phyloP scores from a whole-genome alignment of 306 rosid genomes.

The Pterocarpus santalinus region DNA sequence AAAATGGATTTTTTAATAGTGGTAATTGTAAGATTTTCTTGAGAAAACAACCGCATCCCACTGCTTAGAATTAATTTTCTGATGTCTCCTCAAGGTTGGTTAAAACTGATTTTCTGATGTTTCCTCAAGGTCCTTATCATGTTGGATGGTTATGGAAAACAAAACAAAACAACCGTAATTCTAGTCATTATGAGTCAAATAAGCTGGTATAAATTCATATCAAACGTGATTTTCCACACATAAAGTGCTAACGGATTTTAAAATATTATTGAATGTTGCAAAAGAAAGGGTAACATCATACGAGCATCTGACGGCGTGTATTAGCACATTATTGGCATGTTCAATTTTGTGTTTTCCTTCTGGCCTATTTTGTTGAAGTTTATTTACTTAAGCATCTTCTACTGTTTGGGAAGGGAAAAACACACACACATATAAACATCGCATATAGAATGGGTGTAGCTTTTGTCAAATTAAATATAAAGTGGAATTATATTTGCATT shows the following conservation, averaged over 20 bases:
- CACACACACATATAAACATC: background rate
- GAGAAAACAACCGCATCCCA: background rate
- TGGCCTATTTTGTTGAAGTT: background rate
- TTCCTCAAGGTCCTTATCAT: slow-evolving; percentile 15
- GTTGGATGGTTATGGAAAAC: background rate
- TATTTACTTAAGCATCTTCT: background rate
- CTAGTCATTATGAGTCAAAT: slow-evolving; percentile 5
- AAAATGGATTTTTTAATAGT: background rate
- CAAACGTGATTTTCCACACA: background rate
- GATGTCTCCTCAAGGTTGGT: too few relatives aligned
- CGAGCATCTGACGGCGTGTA: background rate
- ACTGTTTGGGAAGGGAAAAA: background rate
- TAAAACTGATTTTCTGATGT: background rate
- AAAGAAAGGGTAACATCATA: background rate
- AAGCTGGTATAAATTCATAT: background rate
- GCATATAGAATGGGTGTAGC: background rate
- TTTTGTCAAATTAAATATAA: too few relatives aligned
- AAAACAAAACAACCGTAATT: background rate
- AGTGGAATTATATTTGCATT: background rate
- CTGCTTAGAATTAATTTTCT: background rate
- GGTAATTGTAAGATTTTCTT: background rate
- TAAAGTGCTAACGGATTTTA: background rate
- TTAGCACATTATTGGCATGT: background rate
- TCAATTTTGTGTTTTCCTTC: background rate
- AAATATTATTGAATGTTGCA: background rate